Evolutionary conservation across 2,329 filamentous ascomycete species (phyloP).

Genomic region (Colletotrichum horii): DNA sequence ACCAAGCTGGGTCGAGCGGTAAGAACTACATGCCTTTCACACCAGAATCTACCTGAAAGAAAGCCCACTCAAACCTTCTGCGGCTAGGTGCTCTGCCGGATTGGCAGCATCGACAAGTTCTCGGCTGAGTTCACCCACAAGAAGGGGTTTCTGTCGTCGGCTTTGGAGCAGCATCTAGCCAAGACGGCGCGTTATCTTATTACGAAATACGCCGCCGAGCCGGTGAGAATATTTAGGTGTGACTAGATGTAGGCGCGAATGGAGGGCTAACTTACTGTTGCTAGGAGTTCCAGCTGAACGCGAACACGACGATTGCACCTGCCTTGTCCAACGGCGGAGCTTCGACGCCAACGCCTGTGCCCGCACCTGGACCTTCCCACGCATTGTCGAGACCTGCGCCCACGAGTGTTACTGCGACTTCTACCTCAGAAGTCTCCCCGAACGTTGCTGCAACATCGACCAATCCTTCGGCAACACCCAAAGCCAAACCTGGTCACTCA

Average conservation of each 20-base stretch:
- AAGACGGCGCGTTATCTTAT: neutral
- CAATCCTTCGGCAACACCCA: neutral
- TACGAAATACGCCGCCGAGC: neutral
- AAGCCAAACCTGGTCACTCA: neutral
- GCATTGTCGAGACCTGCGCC: neutral
- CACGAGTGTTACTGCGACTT: neutral
- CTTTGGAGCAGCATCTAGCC: neutral
- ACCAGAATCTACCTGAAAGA: slow-evolving; percentile 21
- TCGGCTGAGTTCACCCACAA: neutral
- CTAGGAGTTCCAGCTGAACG: neutral
- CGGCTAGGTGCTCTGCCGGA: neutral
- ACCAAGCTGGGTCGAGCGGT: slow-evolving; percentile 36
- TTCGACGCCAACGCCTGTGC: neutral
- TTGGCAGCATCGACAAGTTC: neutral
- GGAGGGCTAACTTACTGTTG: neutral
- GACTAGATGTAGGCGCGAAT: neutral
- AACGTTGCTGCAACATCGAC: neutral
- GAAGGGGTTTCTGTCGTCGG: neutral
- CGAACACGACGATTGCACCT: neutral
- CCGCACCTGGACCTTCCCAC: neutral
- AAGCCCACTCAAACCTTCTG: neutral
- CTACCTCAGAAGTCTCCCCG: neutral
- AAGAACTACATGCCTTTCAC: slow-evolving; percentile 19
- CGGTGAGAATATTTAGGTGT: neutral
- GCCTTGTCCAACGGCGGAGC: neutral